Conservation (phyloP, 345 rosid genomes). For the sweet orange (Citrus sinensis) region DVS_A1.0 CM039166.1:24280001-24280500, state of each 20-base stretch:
- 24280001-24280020: conserved; percentile 44
- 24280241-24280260: not conserved
- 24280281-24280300: not conserved
- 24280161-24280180: not conserved
- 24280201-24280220: not conserved
- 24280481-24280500: conserved; percentile 20
- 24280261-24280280: not conserved
- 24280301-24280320: conserved; percentile 13
- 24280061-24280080: not conserved
- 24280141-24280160: not conserved
- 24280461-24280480: conserved; percentile 6
- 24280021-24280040: not conserved
- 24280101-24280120: not conserved
- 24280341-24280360: conserved; percentile 97
- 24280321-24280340: conserved; percentile 94
- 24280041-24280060: not conserved
- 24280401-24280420: conserved; percentile 92
- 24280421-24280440: conserved; percentile 1
- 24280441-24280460: not conserved
- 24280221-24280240: not conserved
- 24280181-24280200: not conserved
- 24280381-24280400: conserved; percentile 98
- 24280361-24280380: conserved; percentile 94
- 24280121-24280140: not conserved
- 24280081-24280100: not conserved